Evolutionary conservation across 352 stramenopile species (phyloP).

Genomic region (Globisporangium irregulare): DNA sequence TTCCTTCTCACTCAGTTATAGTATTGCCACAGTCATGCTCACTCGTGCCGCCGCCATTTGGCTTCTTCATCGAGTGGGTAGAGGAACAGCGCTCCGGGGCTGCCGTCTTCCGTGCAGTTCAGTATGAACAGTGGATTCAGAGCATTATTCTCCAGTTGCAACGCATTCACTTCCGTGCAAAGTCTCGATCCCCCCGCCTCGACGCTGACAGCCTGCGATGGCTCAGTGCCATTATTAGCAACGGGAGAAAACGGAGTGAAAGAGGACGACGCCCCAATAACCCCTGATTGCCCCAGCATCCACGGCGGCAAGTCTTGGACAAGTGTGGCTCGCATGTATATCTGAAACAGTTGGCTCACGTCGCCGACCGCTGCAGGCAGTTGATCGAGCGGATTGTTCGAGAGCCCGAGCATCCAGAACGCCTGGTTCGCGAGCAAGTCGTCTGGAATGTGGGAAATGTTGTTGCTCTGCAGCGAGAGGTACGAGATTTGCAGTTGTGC

Average conservation of each 20-base stretch:
- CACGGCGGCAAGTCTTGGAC: not conserved
- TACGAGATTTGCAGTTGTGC: constrained; percentile 14
- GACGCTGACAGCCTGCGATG: no score
- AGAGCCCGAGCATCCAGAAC: not conserved
- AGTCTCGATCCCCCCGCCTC: not conserved
- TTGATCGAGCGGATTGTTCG: constrained; percentile 1
- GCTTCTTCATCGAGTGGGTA: constrained; percentile 3
- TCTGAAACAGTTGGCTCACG: not conserved
- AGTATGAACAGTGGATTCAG: not conserved
- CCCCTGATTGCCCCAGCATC: not conserved
- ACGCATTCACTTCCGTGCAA: not conserved
- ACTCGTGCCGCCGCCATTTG: not conserved
- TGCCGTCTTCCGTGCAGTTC: not conserved
- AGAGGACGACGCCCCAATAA: no score
- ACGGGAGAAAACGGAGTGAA: no score
- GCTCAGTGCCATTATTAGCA: no score
- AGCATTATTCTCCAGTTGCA: not conserved
- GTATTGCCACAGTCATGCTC: not conserved
- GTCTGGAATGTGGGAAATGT: constrained; percentile 4
- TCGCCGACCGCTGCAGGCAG: not conserved
- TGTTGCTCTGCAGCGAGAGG: not conserved
- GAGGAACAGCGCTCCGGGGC: not conserved
- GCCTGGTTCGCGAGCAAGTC: not conserved
- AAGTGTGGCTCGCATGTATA: not conserved
- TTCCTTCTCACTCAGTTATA: no score